Conservation (phyloP, 805 yeast genomes). For the Candida vaughaniae region DNA sequence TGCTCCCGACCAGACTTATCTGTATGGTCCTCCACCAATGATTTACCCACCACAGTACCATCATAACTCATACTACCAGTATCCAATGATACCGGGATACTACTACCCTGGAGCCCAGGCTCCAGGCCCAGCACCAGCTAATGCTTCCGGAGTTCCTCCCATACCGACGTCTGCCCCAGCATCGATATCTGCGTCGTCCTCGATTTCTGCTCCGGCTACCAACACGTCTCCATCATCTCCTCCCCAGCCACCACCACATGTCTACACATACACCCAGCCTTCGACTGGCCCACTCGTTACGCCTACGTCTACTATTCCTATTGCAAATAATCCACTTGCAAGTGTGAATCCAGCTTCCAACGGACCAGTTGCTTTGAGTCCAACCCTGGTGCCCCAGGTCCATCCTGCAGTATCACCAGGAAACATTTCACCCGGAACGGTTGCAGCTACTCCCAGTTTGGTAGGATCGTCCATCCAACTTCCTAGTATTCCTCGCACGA, state of each 20-base stretch:
- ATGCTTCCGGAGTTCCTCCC: too few species aligned
- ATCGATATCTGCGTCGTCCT: neutral
- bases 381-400: too few species aligned
- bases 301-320: too few species aligned
- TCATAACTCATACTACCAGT: neutral
- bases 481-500: slow-evolving; percentile 4
- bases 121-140: neutral
- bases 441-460: neutral
- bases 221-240: neutral
- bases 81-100: slow-evolving; percentile 5
- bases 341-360: too few species aligned
- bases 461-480: neutral
- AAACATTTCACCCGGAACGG: neutral
- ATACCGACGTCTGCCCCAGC: neutral
- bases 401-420: too few species aligned
- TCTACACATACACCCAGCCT: neutral
- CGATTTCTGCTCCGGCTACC: neutral
- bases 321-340: too few species aligned
- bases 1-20: neutral
- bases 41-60: neutral
- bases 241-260: neutral
- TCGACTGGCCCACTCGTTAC: too few species aligned
- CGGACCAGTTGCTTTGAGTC: too few species aligned
- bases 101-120: neutral
- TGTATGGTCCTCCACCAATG: neutral